phyloP scores from a whole-genome alignment of 257 asterid species.

The Nicotiana noctiflora region DNA sequence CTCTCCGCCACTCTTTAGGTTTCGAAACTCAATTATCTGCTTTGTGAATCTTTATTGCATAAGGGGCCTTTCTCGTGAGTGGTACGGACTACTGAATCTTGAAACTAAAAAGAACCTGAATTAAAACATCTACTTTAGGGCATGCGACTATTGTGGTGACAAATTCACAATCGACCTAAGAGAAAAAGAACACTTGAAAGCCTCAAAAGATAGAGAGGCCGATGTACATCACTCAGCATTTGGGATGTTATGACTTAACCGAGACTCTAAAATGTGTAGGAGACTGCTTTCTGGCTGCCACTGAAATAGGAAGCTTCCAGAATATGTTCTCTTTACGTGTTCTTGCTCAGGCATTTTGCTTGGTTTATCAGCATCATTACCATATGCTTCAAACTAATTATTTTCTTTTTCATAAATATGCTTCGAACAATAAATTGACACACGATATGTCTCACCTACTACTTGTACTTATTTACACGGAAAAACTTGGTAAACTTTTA shows the following conservation, averaged over 20 bases:
- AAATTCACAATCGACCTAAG: not conserved
- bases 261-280: not conserved
- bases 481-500: not conserved
- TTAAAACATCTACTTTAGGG: not conserved
- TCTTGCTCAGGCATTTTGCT: not conserved
- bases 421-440: not conserved
- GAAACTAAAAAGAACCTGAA: not conserved
- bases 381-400: not conserved
- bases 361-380: not conserved
- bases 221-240: not conserved
- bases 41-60: not conserved
- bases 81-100: not conserved
- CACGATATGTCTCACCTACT: not conserved
- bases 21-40: not conserved
- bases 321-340: not conserved
- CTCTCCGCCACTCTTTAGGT: not conserved
- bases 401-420: not conserved
- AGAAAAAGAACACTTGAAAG: not conserved
- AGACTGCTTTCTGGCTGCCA: not conserved
- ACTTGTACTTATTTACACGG: not conserved
- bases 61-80: not conserved
- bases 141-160: not conserved
- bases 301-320: constrained; percentile 3
- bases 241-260: not conserved
- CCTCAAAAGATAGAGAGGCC: not conserved